These are phyloP conservation scores for Elsinoe batatas DNA, from an alignment of 2,329 filamentous ascomycete genomes.

Conservation along the genomic window DNA sequence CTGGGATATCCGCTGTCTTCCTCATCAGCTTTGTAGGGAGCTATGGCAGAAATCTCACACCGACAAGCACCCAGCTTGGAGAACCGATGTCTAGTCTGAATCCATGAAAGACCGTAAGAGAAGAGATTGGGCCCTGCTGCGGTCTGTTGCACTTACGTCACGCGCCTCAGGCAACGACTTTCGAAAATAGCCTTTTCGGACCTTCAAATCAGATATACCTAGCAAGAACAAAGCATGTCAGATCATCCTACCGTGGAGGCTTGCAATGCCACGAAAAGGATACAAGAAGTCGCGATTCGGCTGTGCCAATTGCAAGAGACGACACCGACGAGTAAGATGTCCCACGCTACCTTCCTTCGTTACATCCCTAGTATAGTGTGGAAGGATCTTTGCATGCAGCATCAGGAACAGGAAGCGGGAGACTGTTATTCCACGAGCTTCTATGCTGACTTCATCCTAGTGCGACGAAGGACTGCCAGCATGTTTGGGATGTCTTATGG, in stretches of 20 bases:
- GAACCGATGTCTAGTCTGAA: too few species aligned
- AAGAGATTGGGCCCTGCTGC: not conserved
- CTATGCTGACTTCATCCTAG: not conserved
- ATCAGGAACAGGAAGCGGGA: too few species aligned
- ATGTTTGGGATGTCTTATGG: not conserved
- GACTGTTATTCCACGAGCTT: too few species aligned
- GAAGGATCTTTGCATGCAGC: too few species aligned
- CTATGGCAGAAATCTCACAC: too few species aligned
- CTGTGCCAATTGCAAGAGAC: not conserved
- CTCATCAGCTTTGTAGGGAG: too few species aligned
- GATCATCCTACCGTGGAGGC: too few species aligned
- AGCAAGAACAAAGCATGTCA: not conserved
- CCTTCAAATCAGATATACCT: not conserved
- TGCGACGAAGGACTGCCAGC: not conserved
- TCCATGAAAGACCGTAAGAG: too few species aligned
- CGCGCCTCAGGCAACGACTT: constrained; percentile 5
- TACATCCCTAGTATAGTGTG: too few species aligned
- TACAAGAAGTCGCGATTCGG: constrained; percentile 6
- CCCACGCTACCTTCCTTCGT: too few species aligned
- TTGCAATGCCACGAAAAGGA: not conserved
- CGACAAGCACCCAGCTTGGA: too few species aligned
- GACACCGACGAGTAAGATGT: not conserved
- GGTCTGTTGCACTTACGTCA: not conserved
- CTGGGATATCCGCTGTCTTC: too few species aligned
- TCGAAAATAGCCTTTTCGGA: not conserved